These are phyloP conservation scores for Entelexis sorbosivorans DNA, from an alignment of 1,139 yeast species.

Conservation along the genomic window DNA sequence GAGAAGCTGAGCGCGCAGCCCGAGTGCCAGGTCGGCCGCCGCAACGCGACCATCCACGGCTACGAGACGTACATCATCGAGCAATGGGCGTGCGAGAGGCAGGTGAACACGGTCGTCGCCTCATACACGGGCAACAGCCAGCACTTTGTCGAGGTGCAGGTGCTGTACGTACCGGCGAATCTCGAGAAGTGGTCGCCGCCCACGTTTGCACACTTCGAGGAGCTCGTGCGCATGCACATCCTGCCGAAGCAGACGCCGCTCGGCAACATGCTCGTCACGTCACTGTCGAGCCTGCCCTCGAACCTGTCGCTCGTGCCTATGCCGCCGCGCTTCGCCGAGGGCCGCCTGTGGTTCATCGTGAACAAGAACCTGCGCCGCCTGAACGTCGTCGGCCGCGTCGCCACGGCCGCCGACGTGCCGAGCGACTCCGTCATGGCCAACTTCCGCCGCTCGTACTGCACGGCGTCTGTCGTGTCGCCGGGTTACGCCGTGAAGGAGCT, in stretches of 20 bases:
- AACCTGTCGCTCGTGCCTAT: constrained; percentile 60
- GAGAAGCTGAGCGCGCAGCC: constrained; percentile 21
- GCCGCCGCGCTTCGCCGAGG: constrained; percentile 35
- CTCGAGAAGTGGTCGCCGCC: constrained; percentile 46
- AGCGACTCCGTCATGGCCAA: constrained; percentile 74
- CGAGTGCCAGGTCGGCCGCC: constrained; percentile 20
- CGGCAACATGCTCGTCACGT: constrained; percentile 66
- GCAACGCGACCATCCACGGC: constrained; percentile 35
- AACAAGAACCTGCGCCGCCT: constrained; percentile 68
- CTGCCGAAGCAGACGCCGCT: constrained; percentile 42
- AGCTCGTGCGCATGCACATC: constrained; percentile 50
- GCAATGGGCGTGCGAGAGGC: constrained; percentile 79
- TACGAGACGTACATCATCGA: constrained; percentile 85
- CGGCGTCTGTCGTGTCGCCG: constrained; percentile 43
- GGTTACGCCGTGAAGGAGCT: constrained; percentile 64
- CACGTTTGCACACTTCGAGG: constrained; percentile 45
- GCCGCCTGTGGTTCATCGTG: constrained; percentile 53
- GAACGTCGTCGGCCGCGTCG: constrained; percentile 78
- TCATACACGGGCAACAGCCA: constrained; percentile 73
- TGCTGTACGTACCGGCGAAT: constrained; percentile 49
- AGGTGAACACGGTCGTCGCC: constrained; percentile 56
- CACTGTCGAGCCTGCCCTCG: constrained; percentile 69
- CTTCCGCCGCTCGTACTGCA: constrained; percentile 63
- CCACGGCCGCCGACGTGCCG: constrained; percentile 54
- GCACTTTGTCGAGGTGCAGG: constrained; percentile 51